These are phyloP conservation scores for Ceratocystiopsis sp. DNA, from an alignment of 2,329 filamentous ascomycete species.

Conservation along the genomic window DNA sequence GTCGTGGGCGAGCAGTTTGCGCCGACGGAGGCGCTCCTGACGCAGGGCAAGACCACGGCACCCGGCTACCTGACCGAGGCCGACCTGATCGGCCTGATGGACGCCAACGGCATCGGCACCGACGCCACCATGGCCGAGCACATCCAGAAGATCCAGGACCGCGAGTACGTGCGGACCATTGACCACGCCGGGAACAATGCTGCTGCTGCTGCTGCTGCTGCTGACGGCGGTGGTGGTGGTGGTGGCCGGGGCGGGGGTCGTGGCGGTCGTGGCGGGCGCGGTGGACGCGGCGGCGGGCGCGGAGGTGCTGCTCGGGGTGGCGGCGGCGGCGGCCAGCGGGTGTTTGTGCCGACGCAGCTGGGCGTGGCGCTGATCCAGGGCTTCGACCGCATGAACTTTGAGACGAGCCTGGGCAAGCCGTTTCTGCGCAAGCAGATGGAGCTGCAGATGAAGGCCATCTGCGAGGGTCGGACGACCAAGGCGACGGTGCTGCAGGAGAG, in stretches of 20 bases:
- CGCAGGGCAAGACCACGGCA: conserved; percentile 74
- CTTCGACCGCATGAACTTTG: conserved; percentile 86
- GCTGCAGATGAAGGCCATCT: conserved; percentile 89
- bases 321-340: conserved; percentile 43
- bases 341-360: conserved; percentile 84
- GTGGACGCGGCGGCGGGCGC: conserved; percentile 21
- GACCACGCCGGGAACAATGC: conserved; percentile 11
- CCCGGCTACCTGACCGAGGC: conserved; percentile 86
- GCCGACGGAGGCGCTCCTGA: conserved; percentile 76
- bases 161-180: conserved; percentile 64
- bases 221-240: conserved; percentile 21
- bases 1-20: conserved; percentile 65
- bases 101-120: conserved; percentile 94
- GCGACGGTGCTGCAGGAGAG: conserved; percentile 65
- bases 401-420: conserved; percentile 84
- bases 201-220: conserved; percentile 22
- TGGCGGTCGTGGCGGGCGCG: conserved; percentile 23
- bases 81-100: conserved; percentile 91
- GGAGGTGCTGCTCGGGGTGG: conserved; percentile 20
- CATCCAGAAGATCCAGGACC: conserved; percentile 84
- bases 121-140: conserved; percentile 99
- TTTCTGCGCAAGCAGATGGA: conserved; percentile 98
- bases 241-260: conserved; percentile 33
- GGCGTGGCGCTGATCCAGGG: conserved; percentile 86
- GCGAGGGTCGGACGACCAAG: conserved; percentile 64